phyloP scores from a whole-genome alignment of 768 basidiomycete genomes.

The Pulveroboletus sp. region DNA sequence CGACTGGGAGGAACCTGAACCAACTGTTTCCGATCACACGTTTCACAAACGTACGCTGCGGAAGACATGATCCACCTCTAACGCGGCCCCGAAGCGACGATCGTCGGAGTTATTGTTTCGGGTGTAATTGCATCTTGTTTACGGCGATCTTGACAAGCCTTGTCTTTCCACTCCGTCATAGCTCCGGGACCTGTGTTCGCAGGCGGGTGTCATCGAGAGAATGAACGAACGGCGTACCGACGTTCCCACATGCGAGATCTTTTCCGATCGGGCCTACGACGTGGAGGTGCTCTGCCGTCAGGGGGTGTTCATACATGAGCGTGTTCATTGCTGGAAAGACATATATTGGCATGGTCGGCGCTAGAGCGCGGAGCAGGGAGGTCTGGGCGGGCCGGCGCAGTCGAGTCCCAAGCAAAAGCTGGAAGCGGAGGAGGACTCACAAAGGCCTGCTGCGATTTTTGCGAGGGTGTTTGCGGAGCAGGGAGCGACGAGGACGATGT shows the following conservation, averaged over 20 bases:
- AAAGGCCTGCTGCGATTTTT: constrained; percentile 84
- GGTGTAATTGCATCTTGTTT: constrained; percentile 40
- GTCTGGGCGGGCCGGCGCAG: constrained; percentile 39
- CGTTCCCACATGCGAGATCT: constrained; percentile 84
- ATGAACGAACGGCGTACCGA: constrained; percentile 49
- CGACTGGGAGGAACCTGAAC: too few relatives aligned
- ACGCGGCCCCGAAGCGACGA: too few relatives aligned
- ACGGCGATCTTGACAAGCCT: constrained; percentile 74
- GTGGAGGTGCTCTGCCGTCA: constrained; percentile 80
- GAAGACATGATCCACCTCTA: too few relatives aligned
- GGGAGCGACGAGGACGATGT: constrained; percentile 90
- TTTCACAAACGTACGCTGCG: too few relatives aligned
- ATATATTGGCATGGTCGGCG: constrained; percentile 81
- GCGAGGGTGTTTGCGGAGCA: constrained; percentile 96
- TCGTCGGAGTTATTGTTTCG: constrained; percentile 1
- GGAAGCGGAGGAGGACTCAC: constrained; percentile 35
- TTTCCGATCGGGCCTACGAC: constrained; percentile 89
- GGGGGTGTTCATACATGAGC: constrained; percentile 92
- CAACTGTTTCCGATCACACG: too few relatives aligned
- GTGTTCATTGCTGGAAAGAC: constrained; percentile 99
- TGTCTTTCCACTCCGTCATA: constrained; percentile 95
- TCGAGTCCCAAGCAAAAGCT: background rate
- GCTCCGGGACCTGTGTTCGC: constrained; percentile 83
- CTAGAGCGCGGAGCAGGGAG: constrained; percentile 78
- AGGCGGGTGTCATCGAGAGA: background rate